Base-by-base conservation (phyloP, 306 rosid species). In the Trifolium pratense region DNA sequence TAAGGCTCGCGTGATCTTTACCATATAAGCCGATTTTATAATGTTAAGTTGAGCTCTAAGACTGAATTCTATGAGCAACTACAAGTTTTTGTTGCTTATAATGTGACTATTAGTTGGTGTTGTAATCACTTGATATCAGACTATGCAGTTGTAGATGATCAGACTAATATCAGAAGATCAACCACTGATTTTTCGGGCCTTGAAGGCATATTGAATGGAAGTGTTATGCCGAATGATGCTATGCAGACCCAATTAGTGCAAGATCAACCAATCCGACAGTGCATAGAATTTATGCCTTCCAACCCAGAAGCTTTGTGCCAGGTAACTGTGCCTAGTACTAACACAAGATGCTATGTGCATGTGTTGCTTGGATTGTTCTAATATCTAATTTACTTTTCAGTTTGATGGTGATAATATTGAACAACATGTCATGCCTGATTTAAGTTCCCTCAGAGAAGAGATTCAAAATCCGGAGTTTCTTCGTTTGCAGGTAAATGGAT, bases 381-480 rank as follows among this genome's bases (percentile, higher is more conserved):
- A 81, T 67, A 39, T 57, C 21, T 65, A 42, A 43, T 32, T 65
- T 67, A 23, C 75, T 60, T 26, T 49, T 79, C 75, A 91, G 97
- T 78, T 81, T 65, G 86, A 79, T 68, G 85, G 82, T 62, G 81
- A 71, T 78, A 83, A 86, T 70, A 74, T 85, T 58, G 89, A 87
- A 76, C 68, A 85, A 70, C 88, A 84, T 18, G 78, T 88, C 73
- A 17, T 82, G 83, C 91, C 89, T 66, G 89, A 86, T 83, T 67
- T 86, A 63, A 89, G 80, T 71, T 81, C 95, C 74, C 87, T 87
- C 5, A 83, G 97, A 78, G 91, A 87, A 57, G 82, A 87, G 87
- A 84, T 87, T 85, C 88, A 91, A 79, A 86, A 86, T 67, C 89
- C 89, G 32, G 95, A 89, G 66, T 77, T 86, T 66, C 80, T 87